Conservation (phyloP, 495 filamentous ascomycete genomes). For the Clavariopsis aquatica region DNA sequence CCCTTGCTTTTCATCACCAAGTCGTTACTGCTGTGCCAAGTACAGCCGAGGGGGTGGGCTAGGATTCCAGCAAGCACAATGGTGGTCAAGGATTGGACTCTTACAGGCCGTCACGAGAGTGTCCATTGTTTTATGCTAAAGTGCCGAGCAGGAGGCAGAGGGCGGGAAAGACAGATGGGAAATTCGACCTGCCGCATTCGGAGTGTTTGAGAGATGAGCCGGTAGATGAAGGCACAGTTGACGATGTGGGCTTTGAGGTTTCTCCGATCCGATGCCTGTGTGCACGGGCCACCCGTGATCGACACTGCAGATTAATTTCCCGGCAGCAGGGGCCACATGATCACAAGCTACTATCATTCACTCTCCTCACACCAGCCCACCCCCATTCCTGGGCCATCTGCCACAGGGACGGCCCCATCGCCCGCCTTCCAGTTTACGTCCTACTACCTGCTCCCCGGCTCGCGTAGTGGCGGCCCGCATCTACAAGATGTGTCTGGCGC, state of each 20-base stretch:
- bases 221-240: not conserved
- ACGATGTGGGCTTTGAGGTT: not conserved
- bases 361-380: not conserved
- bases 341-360: constrained; percentile 19
- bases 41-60: constrained; percentile 13
- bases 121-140: constrained; percentile 26
- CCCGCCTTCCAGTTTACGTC: constrained; percentile 3
- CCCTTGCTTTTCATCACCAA: constrained; percentile 25
- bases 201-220: constrained; percentile 13
- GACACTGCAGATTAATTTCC: constrained; percentile 9
- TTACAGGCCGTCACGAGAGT: constrained; percentile 32
- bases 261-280: not conserved
- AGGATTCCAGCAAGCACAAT: constrained; percentile 12
- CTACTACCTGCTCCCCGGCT: not conserved
- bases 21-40: constrained; percentile 13
- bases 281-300: constrained; percentile 17
- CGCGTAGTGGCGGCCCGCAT: not conserved
- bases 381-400: constrained; percentile 12
- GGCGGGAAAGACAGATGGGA: not conserved
- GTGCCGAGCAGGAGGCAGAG: not conserved
- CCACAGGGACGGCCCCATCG: not conserved
- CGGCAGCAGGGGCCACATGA: constrained; percentile 4
- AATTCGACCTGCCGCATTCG: constrained; percentile 20
- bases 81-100: constrained; percentile 9
- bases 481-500: not conserved